Evolutionary conservation across 2,329 filamentous ascomycete species (phyloP), one percentile per base, ranked within the genome.

Genomic region (Pezicula rhizophila): DNA sequence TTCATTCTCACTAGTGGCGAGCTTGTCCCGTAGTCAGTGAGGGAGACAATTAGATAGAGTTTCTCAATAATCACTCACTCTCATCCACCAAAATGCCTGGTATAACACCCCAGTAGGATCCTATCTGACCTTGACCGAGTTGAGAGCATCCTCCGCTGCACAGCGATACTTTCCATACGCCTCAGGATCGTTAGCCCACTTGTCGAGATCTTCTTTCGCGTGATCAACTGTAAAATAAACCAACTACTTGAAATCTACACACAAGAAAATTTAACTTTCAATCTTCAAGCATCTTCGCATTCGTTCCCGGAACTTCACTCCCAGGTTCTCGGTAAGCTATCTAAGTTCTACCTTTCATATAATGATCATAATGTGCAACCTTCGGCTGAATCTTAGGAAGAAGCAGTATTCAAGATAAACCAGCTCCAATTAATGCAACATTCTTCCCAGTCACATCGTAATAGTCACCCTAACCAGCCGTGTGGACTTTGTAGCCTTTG

Each of bases 401-500:
- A 47, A 79, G 77, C 51, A 79, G 76, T 51, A 78, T 77, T 1
- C 68, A 69, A 53, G 72, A 76, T 18, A 72, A 74, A 11, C 76
- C 76, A 47, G 72, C 73, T 15, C 76, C 76, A 40, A 79, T 72
- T 4, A 79, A 62, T 6, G 70, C 75, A n/a, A 79, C 64, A 46
- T 63, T 64, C 60, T 78, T 78, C 51, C 70, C 35, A 10, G 35
- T 64, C 43, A 75, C 73, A 55, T 76, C 70, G 52, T 71, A 15
- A 2, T 8, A 38, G 4, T 15, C 8, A 49, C 78, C 67, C 80
- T 78, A 84, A 53, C 80, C 72, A 0, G 79, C 80, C 0, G 79
- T 75, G 50, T 84, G 80, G 5, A 77, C 69, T 0, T 84, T 65
- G 0, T 70, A 48, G 0, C 80, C 80, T 57, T 73, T 70, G 61